Percentiles rank a stretch among this genome's conserved stretches.
These are phyloP conservation scores for Juncus inflexus DNA, from an alignment of 176 grass and related monocot genomes.

Conservation along the genomic window DNA sequence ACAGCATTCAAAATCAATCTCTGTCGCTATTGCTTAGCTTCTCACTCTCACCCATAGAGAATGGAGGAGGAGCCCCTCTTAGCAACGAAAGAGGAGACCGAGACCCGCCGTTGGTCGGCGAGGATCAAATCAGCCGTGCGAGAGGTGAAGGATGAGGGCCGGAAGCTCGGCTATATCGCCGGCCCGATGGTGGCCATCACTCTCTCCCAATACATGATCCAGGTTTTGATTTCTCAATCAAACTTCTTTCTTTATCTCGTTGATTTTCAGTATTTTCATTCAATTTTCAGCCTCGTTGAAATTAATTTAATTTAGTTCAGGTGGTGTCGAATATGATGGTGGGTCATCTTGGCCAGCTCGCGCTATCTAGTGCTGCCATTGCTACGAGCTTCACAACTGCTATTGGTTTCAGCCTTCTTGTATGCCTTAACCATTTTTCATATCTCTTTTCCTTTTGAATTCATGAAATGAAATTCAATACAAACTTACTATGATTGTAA, in stretches of 20 bases:
- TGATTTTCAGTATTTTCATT: background rate
- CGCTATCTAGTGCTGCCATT: constrained; percentile 69
- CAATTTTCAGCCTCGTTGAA: background rate
- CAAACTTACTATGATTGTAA: background rate
- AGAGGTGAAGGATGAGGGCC: constrained; percentile 17
- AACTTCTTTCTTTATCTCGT: background rate
- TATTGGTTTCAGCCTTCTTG: constrained; percentile 93
- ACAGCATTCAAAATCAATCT: no score
- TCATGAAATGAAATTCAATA: background rate
- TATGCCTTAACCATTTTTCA: constrained; percentile 22
- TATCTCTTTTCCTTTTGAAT: background rate
- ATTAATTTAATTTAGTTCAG: constrained; percentile 44
- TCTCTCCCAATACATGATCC: constrained; percentile 18
- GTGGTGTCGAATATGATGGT: constrained; percentile 92
- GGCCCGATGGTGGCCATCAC: constrained; percentile 24
- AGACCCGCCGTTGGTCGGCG: background rate
- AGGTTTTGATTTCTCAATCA: constrained; percentile 9
- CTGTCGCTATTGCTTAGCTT: no score
- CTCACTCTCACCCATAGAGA: no score
- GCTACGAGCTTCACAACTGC: constrained; percentile 74
- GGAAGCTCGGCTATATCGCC: constrained; percentile 2
- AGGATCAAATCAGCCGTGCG: background rate
- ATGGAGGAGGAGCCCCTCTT: constrained; percentile 28
- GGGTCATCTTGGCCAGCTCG: constrained; percentile 73
- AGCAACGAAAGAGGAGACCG: background rate